Evolutionary conservation across 495 filamentous ascomycete species (phyloP), one percentile per base, ranked within the genome.

Genomic region (Massariosphaeria phaeospora): DNA sequence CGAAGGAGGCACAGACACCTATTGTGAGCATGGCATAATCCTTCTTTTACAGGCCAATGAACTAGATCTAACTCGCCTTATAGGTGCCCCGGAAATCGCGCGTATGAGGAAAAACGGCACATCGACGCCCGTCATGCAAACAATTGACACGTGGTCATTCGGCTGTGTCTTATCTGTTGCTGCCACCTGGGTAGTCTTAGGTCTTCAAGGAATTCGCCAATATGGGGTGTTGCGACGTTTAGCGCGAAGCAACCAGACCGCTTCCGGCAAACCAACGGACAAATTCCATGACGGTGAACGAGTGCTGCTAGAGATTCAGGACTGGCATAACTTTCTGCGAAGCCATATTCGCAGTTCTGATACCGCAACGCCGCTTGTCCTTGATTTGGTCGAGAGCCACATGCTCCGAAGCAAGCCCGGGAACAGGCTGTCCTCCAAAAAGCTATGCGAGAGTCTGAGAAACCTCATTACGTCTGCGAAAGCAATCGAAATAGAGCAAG

Each of bases 151-250:
- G 2, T 73, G 72, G 71, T 73, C 71, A 9, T 59, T 73, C 43
- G 72, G 69, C 1, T 75, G 72, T 62, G 70, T 75, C 9, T 55
- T 75, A 15, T 75, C 72, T 1, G 52, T 69, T 9, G 67, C 68
- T 10, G 72, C 69, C 3, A 73, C 72, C 1, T 75, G 72, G 71
- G 62, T 73, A 6, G 52, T 69, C 11, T 47, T 73, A 15, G 70
- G 70, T 8, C 63, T 61, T 41, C 54, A 48, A 23, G 66, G 64
- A 10, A 49, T 6, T 51, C 7, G 10, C 40, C 33, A 24, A 29
- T 55, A 39, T 17, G 13, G 29, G n/a, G 13, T 12, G 6, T 20
- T 55, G 12, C 52, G 52, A 13, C n/a, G 48, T 17, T 39, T 48
- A 23, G 43, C 52, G 1, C 45, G 33, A 23, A n/a, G 29, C 45